Evolutionary conservation across 2,329 filamentous ascomycete genomes (phyloP).

Genomic region (Colletotrichum coccodes): DNA sequence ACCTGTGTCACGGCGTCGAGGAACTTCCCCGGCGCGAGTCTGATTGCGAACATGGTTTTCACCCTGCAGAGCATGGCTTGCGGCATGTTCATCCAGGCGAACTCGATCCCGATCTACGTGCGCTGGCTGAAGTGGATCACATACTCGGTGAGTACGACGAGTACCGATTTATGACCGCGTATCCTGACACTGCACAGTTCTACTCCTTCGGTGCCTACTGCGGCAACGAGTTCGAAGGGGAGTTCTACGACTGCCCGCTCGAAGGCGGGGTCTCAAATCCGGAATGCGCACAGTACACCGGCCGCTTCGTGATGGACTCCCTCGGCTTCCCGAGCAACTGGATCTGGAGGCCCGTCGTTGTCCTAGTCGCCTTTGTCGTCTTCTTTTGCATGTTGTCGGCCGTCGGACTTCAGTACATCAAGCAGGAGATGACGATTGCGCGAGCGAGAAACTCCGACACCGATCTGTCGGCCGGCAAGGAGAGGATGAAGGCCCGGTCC

Average conservation of each 20-base stretch:
- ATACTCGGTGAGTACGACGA: constrained; percentile 59
- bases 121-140: constrained; percentile 79
- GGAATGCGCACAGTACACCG: constrained; percentile 74
- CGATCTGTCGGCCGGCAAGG: constrained; percentile 76
- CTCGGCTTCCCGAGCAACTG: constrained; percentile 76
- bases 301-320: constrained; percentile 74
- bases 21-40: constrained; percentile 75
- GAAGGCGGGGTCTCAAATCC: constrained; percentile 71
- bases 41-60: constrained; percentile 78
- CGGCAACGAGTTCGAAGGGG: constrained; percentile 77
- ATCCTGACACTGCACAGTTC: constrained; percentile 55
- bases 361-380: constrained; percentile 69
- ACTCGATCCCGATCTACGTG: constrained; percentile 81
- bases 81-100: constrained; percentile 80
- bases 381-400: constrained; percentile 72
- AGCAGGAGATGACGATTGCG: constrained; percentile 76
- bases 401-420: constrained; percentile 71
- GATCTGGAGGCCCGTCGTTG: constrained; percentile 73
- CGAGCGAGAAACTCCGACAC: constrained; percentile 67
- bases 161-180: constrained; percentile 36
- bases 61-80: constrained; percentile 80
- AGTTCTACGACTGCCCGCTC: constrained; percentile 78
- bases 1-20: constrained; percentile 73
- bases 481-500: constrained; percentile 69
- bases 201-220: constrained; percentile 78